Conservation (phyloP, 208 protist species). For the Leishmania turanica region DNA sequence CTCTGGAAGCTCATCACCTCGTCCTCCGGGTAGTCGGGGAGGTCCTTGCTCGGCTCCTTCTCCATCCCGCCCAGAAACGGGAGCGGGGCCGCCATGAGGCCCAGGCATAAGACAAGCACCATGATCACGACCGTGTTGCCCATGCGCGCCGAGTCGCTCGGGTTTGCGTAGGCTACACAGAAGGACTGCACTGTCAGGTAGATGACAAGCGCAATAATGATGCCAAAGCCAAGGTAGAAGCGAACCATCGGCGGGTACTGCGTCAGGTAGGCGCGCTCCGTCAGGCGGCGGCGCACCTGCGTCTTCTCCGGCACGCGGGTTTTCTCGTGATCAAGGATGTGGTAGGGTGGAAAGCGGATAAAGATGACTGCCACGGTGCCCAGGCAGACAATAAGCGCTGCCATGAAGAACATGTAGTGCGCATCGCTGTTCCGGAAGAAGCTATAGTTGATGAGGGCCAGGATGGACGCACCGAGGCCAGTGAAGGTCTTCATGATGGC, state of each 20-base stretch:
- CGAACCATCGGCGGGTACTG: slow-evolving; percentile 51
- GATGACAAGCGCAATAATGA: slow-evolving; percentile 42
- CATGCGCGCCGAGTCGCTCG: slow-evolving; percentile 26
- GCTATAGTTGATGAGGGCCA: slow-evolving; percentile 51
- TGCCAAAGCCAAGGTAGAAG: slow-evolving; percentile 43
- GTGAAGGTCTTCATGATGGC: slow-evolving; percentile 57
- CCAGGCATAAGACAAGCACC: slow-evolving; percentile 39
- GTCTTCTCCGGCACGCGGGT: slow-evolving; percentile 29
- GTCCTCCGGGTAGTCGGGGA: slow-evolving; percentile 13
- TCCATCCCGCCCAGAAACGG: slow-evolving; percentile 56
- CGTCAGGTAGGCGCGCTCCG: slow-evolving; percentile 59
- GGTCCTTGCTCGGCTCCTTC: slow-evolving; percentile 37
- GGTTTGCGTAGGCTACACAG: slow-evolving; percentile 45
- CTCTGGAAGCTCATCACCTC: neutral
- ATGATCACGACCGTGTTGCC: slow-evolving; percentile 43
- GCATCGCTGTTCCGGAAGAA: slow-evolving; percentile 46
- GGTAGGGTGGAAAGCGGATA: slow-evolving; percentile 56
- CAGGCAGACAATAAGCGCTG: slow-evolving; percentile 26
- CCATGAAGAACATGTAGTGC: slow-evolving; percentile 66
- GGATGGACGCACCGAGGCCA: slow-evolving; percentile 50
- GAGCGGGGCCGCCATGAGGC: slow-evolving; percentile 33
- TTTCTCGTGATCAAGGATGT: slow-evolving; percentile 40
- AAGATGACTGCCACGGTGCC: slow-evolving; percentile 33
- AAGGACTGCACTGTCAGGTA: slow-evolving; percentile 61
- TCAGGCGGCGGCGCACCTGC: slow-evolving; percentile 47